These are phyloP conservation scores for Globisporangium heterothallicum DNA, from an alignment of 352 stramenopile species.

Conservation along the genomic window DNA sequence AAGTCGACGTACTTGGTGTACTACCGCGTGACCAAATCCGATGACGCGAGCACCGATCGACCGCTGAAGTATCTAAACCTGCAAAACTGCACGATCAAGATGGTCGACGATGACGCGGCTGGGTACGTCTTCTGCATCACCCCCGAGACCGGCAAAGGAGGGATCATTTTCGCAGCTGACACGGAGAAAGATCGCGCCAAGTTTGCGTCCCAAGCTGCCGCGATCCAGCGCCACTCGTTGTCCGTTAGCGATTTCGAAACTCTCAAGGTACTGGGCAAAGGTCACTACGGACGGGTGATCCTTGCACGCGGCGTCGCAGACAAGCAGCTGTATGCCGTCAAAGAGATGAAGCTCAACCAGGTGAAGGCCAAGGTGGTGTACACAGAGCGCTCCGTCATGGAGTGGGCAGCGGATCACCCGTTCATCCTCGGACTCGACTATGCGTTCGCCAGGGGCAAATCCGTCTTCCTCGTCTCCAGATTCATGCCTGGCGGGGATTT, in stretches of 20 bases:
- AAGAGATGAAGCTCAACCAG: constrained; percentile 88
- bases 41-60: constrained; percentile 24
- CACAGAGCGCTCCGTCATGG: constrained; percentile 78
- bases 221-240: constrained; percentile 46
- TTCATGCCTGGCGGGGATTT: constrained; percentile 98
- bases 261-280: constrained; percentile 76
- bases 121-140: constrained; percentile 76
- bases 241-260: constrained; percentile 71
- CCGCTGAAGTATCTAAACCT: constrained; percentile 80
- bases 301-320: constrained; percentile 36
- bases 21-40: constrained; percentile 62
- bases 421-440: constrained; percentile 98
- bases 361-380: constrained; percentile 86
- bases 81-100: constrained; percentile 64
- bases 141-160: constrained; percentile 56
- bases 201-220: constrained; percentile 50
- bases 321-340: constrained; percentile 72
- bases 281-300: constrained; percentile 83
- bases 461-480: constrained; percentile 97
- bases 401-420: constrained; percentile 86
- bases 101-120: constrained; percentile 68
- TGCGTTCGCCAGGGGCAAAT: constrained; percentile 93
- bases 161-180: constrained; percentile 74
- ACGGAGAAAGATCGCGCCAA: constrained; percentile 82
- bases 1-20: constrained; percentile 85